These are phyloP conservation scores for Bryum argenteum DNA, from an alignment of 225 moss, liverwort and hornwort genomes.

Conservation along the genomic window DNA sequence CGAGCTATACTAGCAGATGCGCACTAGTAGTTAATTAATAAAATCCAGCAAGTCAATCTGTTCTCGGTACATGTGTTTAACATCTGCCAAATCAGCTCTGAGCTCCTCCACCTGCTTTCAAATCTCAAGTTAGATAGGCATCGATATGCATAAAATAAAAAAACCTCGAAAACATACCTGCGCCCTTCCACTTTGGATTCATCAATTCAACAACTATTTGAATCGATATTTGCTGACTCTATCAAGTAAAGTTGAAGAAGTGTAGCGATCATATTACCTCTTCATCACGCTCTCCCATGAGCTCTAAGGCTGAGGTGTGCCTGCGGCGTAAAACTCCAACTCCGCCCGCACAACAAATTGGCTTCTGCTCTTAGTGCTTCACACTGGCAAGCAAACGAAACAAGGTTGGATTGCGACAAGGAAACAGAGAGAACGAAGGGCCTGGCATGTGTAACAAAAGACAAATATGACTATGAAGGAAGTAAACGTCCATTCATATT, in stretches of 20 bases:
- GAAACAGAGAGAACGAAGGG: no score
- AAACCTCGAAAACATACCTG: slow-evolving; percentile 16
- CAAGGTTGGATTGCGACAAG: slow-evolving; percentile 8
- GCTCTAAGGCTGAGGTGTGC: slow-evolving; percentile 97
- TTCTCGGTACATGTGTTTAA: slow-evolving; percentile 99
- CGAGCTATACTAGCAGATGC: no score
- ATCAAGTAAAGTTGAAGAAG: slow-evolving; percentile 6
- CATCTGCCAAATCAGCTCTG: slow-evolving; percentile 94
- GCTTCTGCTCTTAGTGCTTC: slow-evolving; percentile 81
- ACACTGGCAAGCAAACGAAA: slow-evolving; percentile 58
- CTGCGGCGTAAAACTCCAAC: slow-evolving; percentile 86
- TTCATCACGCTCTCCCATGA: slow-evolving; percentile 99
- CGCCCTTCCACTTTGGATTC: not conserved
- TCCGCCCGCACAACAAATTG: slow-evolving; percentile 84
- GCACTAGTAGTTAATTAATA: no score
- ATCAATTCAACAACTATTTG: not conserved
- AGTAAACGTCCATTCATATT: no score
- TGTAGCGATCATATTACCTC: slow-evolving; percentile 53
- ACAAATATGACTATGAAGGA: no score
- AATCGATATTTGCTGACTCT: not conserved
- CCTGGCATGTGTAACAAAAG: no score
- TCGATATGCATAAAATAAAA: slow-evolving; percentile 16
- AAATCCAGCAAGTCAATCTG: slow-evolving; percentile 90
- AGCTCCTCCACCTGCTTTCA: slow-evolving; percentile 91
- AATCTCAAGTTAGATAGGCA: slow-evolving; percentile 11